Evolutionary conservation across 441 rosid species (phyloP), one percentile per base, ranked within the genome.

Genomic region (Euphorbia corollata): DNA sequence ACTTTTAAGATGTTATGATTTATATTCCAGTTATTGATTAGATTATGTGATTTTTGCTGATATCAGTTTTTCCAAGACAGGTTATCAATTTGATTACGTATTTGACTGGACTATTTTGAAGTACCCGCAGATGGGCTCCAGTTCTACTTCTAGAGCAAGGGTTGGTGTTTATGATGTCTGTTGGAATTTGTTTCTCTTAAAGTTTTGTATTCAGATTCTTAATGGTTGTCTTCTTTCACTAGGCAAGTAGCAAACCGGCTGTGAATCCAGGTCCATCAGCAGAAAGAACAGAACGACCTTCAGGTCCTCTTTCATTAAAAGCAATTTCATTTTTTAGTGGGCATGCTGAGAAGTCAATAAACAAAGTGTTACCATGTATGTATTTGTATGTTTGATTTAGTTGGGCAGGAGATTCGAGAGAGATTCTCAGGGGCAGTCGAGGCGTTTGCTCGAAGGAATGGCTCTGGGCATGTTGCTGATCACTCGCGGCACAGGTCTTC

Each of bases 351-450:
- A 50, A 30, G 54, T 65, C 68, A 13, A n/a, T 39, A 45, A 12
- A 36, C n/a, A 30, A 55, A 41, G 15, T 16, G 11, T 27, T 27
- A 27, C 2, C 32, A 27, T 27, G 32, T 27, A 27, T 27, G 32
- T 27, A 27, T 27, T 1, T 27, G 4, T 13, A 34, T 2, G 63
- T 51, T 69, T 56, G 2, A 61, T 75, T 1, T 65, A 82, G 88
- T 77, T 61, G 97, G 92, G 63, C 89, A 75, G 74, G 97, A 94
- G 63, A 78, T 80, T 5, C 90, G 91, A 9, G 97, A 87, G 7
- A 90, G 87, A 81, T 71, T 83, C 61, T 83, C 97, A 12, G 99
- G 96, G 63, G 94, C 96, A 59, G 96, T 84, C 22, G 97, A 90
- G 77, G 91, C 90, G 68, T 88, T 94, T 81, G 73, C 90, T 62